Percentiles rank a stretch among this genome's conserved stretches.
These are phyloP conservation scores for Tricholoma flavovirens DNA, from an alignment of 768 basidiomycete species.

Conservation along the genomic window DNA sequence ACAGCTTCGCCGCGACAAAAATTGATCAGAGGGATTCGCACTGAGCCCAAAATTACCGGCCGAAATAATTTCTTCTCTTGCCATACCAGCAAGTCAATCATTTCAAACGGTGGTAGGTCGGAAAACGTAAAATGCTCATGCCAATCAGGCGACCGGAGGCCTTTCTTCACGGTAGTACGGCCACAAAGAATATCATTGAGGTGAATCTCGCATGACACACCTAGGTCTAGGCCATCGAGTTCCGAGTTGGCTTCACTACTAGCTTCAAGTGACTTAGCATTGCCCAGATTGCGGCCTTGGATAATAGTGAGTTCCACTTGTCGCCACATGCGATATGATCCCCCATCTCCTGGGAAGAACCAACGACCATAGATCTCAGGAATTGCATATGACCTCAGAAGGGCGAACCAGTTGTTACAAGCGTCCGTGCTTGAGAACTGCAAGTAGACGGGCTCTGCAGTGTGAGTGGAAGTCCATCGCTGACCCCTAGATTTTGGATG, in stretches of 20 bases:
- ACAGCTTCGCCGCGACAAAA: slow-evolving; percentile 69
- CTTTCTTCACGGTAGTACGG: slow-evolving; percentile 68
- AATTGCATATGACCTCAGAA: slow-evolving; percentile 74
- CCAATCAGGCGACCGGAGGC: slow-evolving; percentile 69
- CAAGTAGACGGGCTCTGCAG: slow-evolving; percentile 66
- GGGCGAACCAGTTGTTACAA: slow-evolving; percentile 70
- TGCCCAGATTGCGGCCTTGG: slow-evolving; percentile 71
- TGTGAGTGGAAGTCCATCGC: slow-evolving; percentile 47
- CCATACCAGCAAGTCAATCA: slow-evolving; percentile 63
- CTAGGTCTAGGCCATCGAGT: slow-evolving; percentile 54
- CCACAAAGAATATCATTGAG: slow-evolving; percentile 64
- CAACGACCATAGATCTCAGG: slow-evolving; percentile 73
- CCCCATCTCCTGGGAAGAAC: slow-evolving; percentile 53
- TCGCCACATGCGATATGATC: slow-evolving; percentile 84
- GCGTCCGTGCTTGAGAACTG: slow-evolving; percentile 61
- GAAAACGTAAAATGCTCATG: slow-evolving; percentile 71
- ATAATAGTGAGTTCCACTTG: slow-evolving; percentile 69
- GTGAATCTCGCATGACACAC: slow-evolving; percentile 76
- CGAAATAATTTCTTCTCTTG: slow-evolving; percentile 61
- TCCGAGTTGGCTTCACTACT: slow-evolving; percentile 30
- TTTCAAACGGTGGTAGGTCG: slow-evolving; percentile 75
- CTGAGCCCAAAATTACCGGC: slow-evolving; percentile 51
- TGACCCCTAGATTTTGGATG: slow-evolving; percentile 40
- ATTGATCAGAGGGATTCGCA: slow-evolving; percentile 59
- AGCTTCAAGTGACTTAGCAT: slow-evolving; percentile 33